A percentile compares a stretch with the other conserved stretches of the same genome.
Evolutionary conservation across 2,329 filamentous ascomycete species (phyloP).

Genomic region (Diaporthe destruens): DNA sequence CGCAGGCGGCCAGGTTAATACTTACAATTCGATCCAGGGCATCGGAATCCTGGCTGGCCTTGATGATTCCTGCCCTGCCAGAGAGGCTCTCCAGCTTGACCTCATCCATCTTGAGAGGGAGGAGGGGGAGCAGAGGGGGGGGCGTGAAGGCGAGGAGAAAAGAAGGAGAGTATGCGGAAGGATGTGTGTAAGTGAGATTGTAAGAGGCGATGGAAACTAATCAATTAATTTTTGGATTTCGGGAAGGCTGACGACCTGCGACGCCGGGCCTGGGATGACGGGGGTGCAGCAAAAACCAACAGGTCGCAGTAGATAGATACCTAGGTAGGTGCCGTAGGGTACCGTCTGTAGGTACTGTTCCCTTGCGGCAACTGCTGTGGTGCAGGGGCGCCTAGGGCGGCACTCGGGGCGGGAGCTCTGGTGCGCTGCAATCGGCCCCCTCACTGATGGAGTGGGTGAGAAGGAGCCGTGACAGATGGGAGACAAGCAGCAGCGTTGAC

Average conservation of each 20-base stretch:
- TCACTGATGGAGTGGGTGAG: not conserved
- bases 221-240: conserved; percentile 39
- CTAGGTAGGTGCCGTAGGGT: not conserved
- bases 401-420: conserved; percentile 12
- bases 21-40: conserved; percentile 72
- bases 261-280: conserved; percentile 27
- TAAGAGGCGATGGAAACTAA: conserved; percentile 25
- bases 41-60: conserved; percentile 63
- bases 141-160: not conserved
- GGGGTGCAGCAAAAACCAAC: conserved; percentile 23
- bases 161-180: not conserved
- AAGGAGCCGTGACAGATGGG: not conserved
- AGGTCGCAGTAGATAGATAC: conserved; percentile 1
- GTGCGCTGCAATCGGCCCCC: conserved; percentile 16
- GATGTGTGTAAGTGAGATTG: conserved; percentile 1
- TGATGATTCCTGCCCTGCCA: conserved; percentile 70
- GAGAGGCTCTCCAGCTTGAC: conserved; percentile 57
- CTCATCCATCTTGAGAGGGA: conserved; percentile 39
- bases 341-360: not conserved
- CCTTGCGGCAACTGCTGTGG: conserved; percentile 8
- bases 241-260: conserved; percentile 39
- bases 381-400: conserved; percentile 4
- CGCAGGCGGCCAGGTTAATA: conserved; percentile 2
- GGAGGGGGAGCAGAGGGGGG: conserved; percentile 32
- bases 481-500: not conserved